Conservation (phyloP, 2,329 filamentous ascomycete genomes). For the Alternaria ethzedia region DNA sequence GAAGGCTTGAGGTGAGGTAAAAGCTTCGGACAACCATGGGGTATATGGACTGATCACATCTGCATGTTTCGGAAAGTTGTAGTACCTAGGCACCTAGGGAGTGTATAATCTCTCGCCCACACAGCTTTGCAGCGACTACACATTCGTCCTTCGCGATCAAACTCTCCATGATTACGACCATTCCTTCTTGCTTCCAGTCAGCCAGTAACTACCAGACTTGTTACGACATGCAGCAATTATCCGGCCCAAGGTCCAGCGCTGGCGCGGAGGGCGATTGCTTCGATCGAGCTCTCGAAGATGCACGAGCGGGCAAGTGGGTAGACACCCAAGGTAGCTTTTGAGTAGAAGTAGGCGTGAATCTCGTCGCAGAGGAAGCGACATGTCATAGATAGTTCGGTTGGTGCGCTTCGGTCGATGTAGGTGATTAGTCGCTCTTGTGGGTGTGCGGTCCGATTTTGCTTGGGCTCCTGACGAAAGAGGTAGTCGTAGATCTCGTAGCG, state of each 20-base stretch:
- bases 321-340: constrained; percentile 15
- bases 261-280: not conserved
- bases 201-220: not conserved
- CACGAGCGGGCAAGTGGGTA: not conserved
- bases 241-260: not conserved
- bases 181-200: not conserved
- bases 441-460: not conserved
- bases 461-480: constrained; percentile 5
- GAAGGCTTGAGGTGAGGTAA: too few species aligned
- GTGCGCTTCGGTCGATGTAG: constrained; percentile 16
- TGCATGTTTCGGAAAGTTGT: too few species aligned
- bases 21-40: too few species aligned
- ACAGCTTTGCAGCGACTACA: too few species aligned
- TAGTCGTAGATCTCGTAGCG: constrained; percentile 24
- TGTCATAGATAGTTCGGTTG: constrained; percentile 13
- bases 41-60: too few species aligned
- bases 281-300: not conserved
- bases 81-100: too few species aligned
- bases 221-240: not conserved
- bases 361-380: constrained; percentile 15
- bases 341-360: constrained; percentile 19
- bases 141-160: not conserved
- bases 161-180: not conserved
- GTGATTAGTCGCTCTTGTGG: not conserved
- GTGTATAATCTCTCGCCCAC: too few species aligned